Percentiles rank a stretch among this genome's conserved stretches.
Conservation (phyloP, 1,139 yeast species). For the Candida buenavistaensis region DNA sequence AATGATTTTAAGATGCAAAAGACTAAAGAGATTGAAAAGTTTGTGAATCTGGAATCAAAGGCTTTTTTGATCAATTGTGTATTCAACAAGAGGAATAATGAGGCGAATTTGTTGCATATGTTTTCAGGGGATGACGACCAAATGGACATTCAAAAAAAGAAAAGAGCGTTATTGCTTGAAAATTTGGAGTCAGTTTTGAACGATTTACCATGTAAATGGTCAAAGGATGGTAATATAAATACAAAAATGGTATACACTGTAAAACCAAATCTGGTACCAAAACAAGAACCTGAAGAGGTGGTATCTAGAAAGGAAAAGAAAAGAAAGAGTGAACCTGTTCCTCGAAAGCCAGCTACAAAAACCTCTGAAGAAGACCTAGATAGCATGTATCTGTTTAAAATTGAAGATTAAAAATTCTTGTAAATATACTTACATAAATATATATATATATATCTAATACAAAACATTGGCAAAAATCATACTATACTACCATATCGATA, state of each 20-base stretch:
- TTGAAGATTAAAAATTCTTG: slow-evolving; percentile 29
- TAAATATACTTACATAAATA: slow-evolving; percentile 7
- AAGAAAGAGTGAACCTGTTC: slow-evolving; percentile 12
- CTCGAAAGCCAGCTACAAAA: slow-evolving; percentile 12
- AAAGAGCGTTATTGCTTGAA: slow-evolving; percentile 31
- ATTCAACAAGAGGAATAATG: background rate
- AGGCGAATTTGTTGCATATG: background rate
- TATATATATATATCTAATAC: background rate
- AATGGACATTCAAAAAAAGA: slow-evolving; percentile 28
- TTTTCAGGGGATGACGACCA: slow-evolving; percentile 15
- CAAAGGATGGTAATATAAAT: slow-evolving; percentile 31
- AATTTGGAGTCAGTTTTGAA: slow-evolving; percentile 26
- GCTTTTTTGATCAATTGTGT: slow-evolving; percentile 1
- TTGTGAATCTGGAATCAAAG: slow-evolving; percentile 35
- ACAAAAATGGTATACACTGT: slow-evolving; percentile 21
- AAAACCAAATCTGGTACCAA: slow-evolving; percentile 18
- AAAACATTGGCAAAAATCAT: too few species aligned
- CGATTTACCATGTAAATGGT: slow-evolving; percentile 28
- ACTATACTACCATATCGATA: slow-evolving; percentile 28
- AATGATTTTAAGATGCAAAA: slow-evolving; percentile 44
- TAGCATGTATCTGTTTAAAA: slow-evolving; percentile 41
- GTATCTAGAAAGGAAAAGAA: slow-evolving; percentile 14
- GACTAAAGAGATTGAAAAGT: slow-evolving; percentile 30
- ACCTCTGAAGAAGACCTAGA: slow-evolving; percentile 38
- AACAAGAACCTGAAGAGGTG: slow-evolving; percentile 11